Conservation (phyloP, 208 protist genomes). For the Trypanosoma caninum region DNA sequence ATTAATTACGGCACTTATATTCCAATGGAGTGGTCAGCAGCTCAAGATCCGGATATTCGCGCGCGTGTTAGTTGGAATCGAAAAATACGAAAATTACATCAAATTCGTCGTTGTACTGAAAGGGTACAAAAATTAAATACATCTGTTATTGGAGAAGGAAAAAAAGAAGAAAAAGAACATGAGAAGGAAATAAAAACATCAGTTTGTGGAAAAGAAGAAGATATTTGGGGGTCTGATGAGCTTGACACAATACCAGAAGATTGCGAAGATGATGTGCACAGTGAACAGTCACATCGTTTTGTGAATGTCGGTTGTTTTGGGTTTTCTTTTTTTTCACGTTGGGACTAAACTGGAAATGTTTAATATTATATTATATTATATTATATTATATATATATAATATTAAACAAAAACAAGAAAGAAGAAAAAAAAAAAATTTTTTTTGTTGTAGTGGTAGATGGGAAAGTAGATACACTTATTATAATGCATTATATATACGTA, state of each 20-base stretch:
- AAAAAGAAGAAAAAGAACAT: slow-evolving; percentile 1
- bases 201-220: neutral
- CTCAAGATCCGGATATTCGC: slow-evolving; percentile 21
- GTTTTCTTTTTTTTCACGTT: slow-evolving; percentile 49
- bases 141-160: neutral
- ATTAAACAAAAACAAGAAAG: neutral
- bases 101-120: slow-evolving; percentile 3
- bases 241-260: slow-evolving; percentile 1
- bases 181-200: neutral
- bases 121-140: slow-evolving; percentile 3
- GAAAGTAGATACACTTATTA: no score
- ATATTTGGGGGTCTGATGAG: neutral
- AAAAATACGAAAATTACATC: slow-evolving; percentile 19
- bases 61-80: slow-evolving; percentile 21
- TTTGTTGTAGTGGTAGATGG: neutral
- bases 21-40: slow-evolving; percentile 29
- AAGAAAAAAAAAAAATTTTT: neutral
- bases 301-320: slow-evolving; percentile 65
- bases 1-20: slow-evolving; percentile 6
- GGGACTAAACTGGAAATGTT: slow-evolving; percentile 18
- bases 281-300: slow-evolving; percentile 21
- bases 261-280: slow-evolving; percentile 12
- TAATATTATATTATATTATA: neutral
- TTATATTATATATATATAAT: neutral
- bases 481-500: neutral